Evolutionary conservation across 1,139 yeast species (phyloP).

Genomic region (Kluyveromyces marxianus): DNA sequence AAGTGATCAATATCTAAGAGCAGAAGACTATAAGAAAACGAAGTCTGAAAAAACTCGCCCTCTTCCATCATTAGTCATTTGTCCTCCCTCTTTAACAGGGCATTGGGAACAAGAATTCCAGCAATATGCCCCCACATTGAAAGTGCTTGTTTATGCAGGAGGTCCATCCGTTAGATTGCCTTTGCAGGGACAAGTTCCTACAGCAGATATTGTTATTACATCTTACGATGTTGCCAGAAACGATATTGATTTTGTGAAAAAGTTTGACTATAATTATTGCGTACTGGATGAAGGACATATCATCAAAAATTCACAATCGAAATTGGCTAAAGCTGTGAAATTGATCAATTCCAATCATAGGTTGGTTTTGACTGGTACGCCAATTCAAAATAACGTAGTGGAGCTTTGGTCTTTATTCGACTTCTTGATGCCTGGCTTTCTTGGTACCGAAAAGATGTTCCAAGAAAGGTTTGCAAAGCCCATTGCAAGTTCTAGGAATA

Average conservation of each 20-base stretch:
- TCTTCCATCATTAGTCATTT: slow-evolving; percentile 77
- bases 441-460: slow-evolving; percentile 91
- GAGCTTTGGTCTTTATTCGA: slow-evolving; percentile 97
- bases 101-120: slow-evolving; percentile 97
- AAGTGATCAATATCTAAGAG: slow-evolving; percentile 86
- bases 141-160: slow-evolving; percentile 83
- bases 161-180: slow-evolving; percentile 69
- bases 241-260: slow-evolving; percentile 60
- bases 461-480: slow-evolving; percentile 96
- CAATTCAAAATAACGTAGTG: slow-evolving; percentile 92
- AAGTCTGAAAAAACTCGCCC: slow-evolving; percentile 61
- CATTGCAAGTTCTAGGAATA: slow-evolving; percentile 86
- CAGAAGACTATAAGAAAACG: slow-evolving; percentile 55
- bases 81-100: slow-evolving; percentile 97
- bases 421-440: slow-evolving; percentile 96
- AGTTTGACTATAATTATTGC: slow-evolving; percentile 80
- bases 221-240: slow-evolving; percentile 95
- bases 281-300: slow-evolving; percentile 98
- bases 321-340: slow-evolving; percentile 83
- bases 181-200: slow-evolving; percentile 46
- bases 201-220: slow-evolving; percentile 79
- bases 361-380: slow-evolving; percentile 89
- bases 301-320: slow-evolving; percentile 84
- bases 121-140: slow-evolving; percentile 84
- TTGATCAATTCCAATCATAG: slow-evolving; percentile 79